Base-by-base conservation (phyloP, 2,329 filamentous ascomycete genomes). In the Rutstroemia sp. region DNA sequence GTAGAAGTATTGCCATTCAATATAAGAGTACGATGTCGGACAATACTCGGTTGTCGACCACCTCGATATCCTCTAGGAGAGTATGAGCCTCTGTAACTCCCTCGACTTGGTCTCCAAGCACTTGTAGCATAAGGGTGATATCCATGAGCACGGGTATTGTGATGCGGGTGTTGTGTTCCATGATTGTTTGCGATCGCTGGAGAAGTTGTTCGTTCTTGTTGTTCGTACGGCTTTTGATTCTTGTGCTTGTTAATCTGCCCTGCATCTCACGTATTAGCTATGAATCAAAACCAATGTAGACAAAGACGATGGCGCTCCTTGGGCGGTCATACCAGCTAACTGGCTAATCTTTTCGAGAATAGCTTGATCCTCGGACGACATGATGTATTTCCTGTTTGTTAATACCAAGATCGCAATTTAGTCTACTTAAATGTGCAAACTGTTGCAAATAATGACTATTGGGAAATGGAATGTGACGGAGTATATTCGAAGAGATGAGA, bases 191-290 rank as follows among this genome's bases (percentile, higher is more conserved):
- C 21, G 39, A 48, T 46, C 19, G 54, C 57, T 51, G 54, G 54
- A 30, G 54, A 59, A 49, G 27, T 53, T 41, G 39, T 57, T 23
- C 61, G 64, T 14, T 60, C 53, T 30, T 60, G 59, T 21, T 63
- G 49, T 41, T 62, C 75, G 37, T 75, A 69, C 16, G 45, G 58
- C 62, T 81, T 78, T 61, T 85, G 80, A 61, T 81, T 88, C 71
- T 88, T 91, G 74, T 88, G 85, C 52, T 85, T 82, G 69, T 91
- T 91, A 69, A 94, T 92, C 72, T 88, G 86, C 63, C 87, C 87
- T 90, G 62, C 9, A 23, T 14, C 34, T 18, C 25, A 45, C 61
- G 49, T 45, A 54, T 50, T 45, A 56, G 39, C 41, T 39, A 34
- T 44, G 37, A 16, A 53, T 47, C 38, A 41, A 7, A 41, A 10